Evolutionary conservation across 768 basidiomycete species (phyloP).

Genomic region (Pisolithus albus): DNA sequence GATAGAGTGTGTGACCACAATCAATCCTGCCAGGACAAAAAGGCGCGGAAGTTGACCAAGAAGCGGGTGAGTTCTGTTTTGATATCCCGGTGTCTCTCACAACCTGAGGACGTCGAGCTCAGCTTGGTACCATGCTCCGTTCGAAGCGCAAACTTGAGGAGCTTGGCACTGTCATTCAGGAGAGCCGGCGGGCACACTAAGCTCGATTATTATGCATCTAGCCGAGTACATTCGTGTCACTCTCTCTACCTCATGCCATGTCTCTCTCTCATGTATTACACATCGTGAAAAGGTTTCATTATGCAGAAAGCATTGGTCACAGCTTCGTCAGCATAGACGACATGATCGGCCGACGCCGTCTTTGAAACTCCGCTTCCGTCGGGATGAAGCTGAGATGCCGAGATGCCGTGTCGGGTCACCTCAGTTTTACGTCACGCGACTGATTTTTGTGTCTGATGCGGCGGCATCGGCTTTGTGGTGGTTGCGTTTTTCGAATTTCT

Average conservation of each 20-base stretch:
- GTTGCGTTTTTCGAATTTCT: constrained; percentile 3
- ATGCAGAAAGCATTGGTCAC: background rate
- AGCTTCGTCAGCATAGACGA: background rate
- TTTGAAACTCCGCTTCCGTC: background rate
- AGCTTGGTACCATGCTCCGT: constrained; percentile 97
- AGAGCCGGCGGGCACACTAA: constrained; percentile 74
- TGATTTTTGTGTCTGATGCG: constrained; percentile 15
- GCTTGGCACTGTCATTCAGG: constrained; percentile 84
- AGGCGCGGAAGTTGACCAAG: constrained; percentile 98
- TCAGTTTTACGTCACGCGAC: constrained; percentile 16
- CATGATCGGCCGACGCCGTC: background rate
- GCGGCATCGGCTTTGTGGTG: background rate
- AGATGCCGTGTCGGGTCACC: constrained; percentile 10
- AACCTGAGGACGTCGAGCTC: background rate
- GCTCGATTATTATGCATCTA: background rate
- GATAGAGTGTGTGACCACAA: background rate
- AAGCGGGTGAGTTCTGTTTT: constrained; percentile 72
- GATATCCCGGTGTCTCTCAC: background rate
- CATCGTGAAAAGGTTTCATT: constrained; percentile 1
- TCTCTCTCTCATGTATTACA: constrained; percentile 7
- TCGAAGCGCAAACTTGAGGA: constrained; percentile 99
- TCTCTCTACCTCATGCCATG: background rate
- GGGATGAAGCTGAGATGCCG: constrained; percentile 12
- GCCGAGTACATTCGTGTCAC: background rate
- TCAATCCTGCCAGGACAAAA: constrained; percentile 72